Evolutionary conservation across 768 basidiomycete genomes (phyloP).

Genomic region (Paxillus rubicundulus): DNA sequence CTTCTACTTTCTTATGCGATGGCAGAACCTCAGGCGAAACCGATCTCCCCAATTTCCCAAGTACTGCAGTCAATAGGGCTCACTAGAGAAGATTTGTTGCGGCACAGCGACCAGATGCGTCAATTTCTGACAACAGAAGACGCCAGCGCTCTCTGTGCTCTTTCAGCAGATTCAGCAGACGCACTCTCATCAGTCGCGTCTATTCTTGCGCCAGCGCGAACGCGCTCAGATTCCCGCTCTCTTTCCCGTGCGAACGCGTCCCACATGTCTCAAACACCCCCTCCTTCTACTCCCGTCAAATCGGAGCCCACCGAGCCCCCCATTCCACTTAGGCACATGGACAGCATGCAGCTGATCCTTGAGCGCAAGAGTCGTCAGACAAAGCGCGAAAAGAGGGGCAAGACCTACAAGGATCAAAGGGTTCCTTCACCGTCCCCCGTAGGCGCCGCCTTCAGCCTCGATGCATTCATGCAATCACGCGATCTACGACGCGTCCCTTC

Average conservation of each 20-base stretch:
- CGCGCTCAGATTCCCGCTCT: constrained; percentile 40
- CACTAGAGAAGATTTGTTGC: constrained; percentile 70
- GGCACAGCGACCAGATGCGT: constrained; percentile 78
- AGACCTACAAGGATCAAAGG: constrained; percentile 49
- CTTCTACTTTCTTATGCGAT: constrained; percentile 11
- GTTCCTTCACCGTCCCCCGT: constrained; percentile 53
- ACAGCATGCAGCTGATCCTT: constrained; percentile 75
- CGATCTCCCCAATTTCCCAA: constrained; percentile 66
- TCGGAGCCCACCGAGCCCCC: constrained; percentile 52
- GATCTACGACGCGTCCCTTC: constrained; percentile 43
- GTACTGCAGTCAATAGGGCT: constrained; percentile 70
- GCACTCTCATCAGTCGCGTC: constrained; percentile 36
- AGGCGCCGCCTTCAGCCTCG: constrained; percentile 43
- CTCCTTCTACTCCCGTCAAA: constrained; percentile 61
- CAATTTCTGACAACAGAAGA: constrained; percentile 65
- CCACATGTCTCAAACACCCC: constrained; percentile 33
- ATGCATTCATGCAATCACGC: constrained; percentile 55
- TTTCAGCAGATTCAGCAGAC: constrained; percentile 34
- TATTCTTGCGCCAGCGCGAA: constrained; percentile 41
- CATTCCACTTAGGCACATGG: constrained; percentile 55
- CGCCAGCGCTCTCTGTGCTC: constrained; percentile 44
- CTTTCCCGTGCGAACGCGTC: constrained; percentile 52
- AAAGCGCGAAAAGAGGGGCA: constrained; percentile 47
- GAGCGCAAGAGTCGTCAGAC: constrained; percentile 63
- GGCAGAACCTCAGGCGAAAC: constrained; percentile 26